Evolutionary conservation across 2,329 filamentous ascomycete species (phyloP), one percentile per base, ranked within the genome.

Genomic region (Aphanoascus verrucosus): DNA sequence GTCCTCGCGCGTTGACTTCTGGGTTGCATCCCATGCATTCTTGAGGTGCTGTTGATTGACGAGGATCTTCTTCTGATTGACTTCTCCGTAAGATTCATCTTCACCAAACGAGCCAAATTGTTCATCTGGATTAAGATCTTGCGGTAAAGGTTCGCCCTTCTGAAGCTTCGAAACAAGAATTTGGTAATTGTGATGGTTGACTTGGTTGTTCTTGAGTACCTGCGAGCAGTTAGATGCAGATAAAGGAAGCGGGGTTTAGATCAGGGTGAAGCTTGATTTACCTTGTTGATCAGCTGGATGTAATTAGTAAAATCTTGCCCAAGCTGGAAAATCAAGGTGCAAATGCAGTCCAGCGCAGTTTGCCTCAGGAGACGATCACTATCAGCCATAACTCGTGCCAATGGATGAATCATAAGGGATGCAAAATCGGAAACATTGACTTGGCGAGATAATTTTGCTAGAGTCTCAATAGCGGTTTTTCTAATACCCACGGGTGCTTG

Each of bases 1-100:
- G 70, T 99, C 93, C 66, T 99, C 93, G 63, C 90, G 89, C 8
- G 93, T 99, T 0, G 91, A 96, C 65, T 96, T 96, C 56, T 94
- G 89, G 55, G 85, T 89, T 0, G 94, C 93, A 62, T 97, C 93
- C 93, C 93, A 99, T 0, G 94, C 93, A 58, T 86, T 85, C 70
- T 97, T 96, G 19, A 99, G 76, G 74, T 98, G 94, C 58, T 97
- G 90, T 49, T 95, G 89, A 61, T 98, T 99, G 69, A 97, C 91
- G 57, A 94, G 89, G 34, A 97, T 78, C 70, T 97, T 97, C 75
- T 95, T 96, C 11, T 86, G 87, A 1, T 84, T 83, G 43, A 94
- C 85, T 59, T 97, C 91, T 0, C 86, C 82, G 62, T 89, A 85
- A 5, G 84, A 81, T 3, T 84, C 78, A 58, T 97, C 93, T 61